Evolutionary conservation across 495 filamentous ascomycete genomes (phyloP).

Genomic region (Talaromyces trachyspermus): DNA sequence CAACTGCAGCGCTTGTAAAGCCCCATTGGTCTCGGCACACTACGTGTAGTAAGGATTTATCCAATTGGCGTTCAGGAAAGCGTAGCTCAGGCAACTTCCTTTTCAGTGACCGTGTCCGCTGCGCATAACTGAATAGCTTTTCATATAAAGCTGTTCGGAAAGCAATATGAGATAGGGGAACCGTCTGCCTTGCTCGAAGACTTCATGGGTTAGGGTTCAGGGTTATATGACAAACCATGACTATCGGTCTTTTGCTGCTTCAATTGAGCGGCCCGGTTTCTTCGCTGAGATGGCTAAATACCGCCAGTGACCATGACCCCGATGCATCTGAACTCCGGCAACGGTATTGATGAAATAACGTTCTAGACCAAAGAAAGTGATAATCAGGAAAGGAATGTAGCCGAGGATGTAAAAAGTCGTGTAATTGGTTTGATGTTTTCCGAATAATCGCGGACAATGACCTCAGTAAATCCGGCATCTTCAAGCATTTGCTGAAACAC

Average conservation of each 20-base stretch:
- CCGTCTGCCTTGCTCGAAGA: conserved; percentile 6
- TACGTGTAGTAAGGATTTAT: neutral
- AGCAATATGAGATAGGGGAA: neutral
- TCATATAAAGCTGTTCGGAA: neutral
- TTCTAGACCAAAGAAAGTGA: too few species aligned
- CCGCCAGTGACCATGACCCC: too few species aligned
- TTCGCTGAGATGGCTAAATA: too few species aligned
- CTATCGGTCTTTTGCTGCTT: too few species aligned
- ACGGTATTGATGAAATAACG: too few species aligned
- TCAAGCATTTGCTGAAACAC: conserved; percentile 22
- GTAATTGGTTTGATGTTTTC: conserved; percentile 37
- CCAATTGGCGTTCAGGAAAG: neutral
- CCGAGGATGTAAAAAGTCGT: conserved; percentile 37
- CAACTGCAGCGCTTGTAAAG: neutral
- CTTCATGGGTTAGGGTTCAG: too few species aligned
- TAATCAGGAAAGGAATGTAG: too few species aligned
- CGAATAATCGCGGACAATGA: conserved; percentile 32
- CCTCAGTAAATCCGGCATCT: conserved; percentile 38
- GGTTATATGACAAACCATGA: too few species aligned
- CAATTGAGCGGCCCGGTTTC: too few species aligned
- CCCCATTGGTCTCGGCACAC: neutral
- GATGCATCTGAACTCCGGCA: too few species aligned
- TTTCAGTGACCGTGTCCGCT: neutral
- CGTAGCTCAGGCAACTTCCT: neutral
- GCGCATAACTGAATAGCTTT: neutral